phyloP scores from a whole-genome alignment of 129 eudicot genomes.

The Arctium lappa region DNA sequence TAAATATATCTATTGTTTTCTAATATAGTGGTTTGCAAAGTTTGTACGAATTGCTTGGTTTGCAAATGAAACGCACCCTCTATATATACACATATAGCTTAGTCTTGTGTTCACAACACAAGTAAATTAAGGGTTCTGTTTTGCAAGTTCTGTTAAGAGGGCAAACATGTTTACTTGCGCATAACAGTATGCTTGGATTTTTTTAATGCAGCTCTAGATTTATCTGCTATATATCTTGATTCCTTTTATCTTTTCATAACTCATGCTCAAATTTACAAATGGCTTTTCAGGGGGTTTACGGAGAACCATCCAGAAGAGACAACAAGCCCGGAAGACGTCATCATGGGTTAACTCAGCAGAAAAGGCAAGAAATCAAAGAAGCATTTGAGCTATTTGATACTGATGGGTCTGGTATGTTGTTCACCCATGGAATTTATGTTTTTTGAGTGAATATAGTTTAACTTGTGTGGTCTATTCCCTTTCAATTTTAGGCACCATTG shows the following conservation, averaged over 20 bases:
- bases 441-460: neutral
- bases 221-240: neutral
- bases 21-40: too few species aligned
- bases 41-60: too few species aligned
- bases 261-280: neutral
- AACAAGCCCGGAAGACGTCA: slow-evolving; percentile 79
- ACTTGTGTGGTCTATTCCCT: slow-evolving; percentile 8
- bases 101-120: too few species aligned
- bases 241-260: neutral
- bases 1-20: too few species aligned
- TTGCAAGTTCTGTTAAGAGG: too few species aligned
- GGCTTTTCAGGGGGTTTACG: slow-evolving; percentile 33
- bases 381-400: slow-evolving; percentile 98
- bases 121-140: too few species aligned
- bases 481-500: slow-evolving; percentile 74
- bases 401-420: slow-evolving; percentile 76
- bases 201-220: too few species aligned
- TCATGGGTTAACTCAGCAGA: slow-evolving; percentile 75
- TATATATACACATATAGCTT: too few species aligned
- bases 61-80: too few species aligned
- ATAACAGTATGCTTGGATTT: too few species aligned
- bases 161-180: too few species aligned
- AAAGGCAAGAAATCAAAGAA: slow-evolving; percentile 92
- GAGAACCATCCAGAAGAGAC: slow-evolving; percentile 53
- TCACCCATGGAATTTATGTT: neutral